Base-by-base conservation (phyloP, 345 rosid genomes). In the Cardamine occulta region DNA sequence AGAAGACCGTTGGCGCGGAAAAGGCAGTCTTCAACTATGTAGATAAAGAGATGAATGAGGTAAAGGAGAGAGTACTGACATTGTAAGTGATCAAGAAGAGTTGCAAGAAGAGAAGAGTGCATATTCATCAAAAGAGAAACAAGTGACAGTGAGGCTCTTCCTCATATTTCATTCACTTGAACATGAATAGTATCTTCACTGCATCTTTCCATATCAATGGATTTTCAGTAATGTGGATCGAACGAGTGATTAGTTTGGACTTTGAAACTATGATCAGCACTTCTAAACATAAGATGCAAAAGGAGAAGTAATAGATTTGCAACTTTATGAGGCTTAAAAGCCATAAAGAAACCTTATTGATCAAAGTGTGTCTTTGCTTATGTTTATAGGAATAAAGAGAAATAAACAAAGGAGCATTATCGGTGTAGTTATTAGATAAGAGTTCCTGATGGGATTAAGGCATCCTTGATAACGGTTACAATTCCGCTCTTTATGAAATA, bases 401-500 rank as follows among this genome's bases (percentile, higher is more conserved):
- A 21, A 47, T 31, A 28, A 14, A 53, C 26, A 58, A 37, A 23
- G 18, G 39, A 55, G 42, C 47, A 12, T 11, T 48, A 51, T 35
- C 11, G 19, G 21, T 74, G n/a, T 74, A 54, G 9, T 58, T 66
- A 54, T 63, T 29, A 93, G 51, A 93, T 85, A n/a, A 83, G 66
- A 14, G 96, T 93, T 70, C 97, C 97, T 2, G 86, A 78, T 10
- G 98, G 98, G 79, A 93, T 87, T 80, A 93, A 70, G 54, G 98
- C 98, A 54, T 93, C 98, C 85, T 89, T 93, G 79, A 93, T 91
- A 34, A 93, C 87, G 1, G 98, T 91, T 31, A 93, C 98, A 23
- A 93, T 93, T 57, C 98, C 97, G 26, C 98, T 91, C 89, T 93
- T 93, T 19, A 93, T 93, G 87, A 93, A 93, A 70, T 88, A 91